A percentile compares a stretch with the other conserved stretches of the same genome.
phyloP scores from a whole-genome alignment of 305 asterid species.

The Fraxinus sp. region DNA sequence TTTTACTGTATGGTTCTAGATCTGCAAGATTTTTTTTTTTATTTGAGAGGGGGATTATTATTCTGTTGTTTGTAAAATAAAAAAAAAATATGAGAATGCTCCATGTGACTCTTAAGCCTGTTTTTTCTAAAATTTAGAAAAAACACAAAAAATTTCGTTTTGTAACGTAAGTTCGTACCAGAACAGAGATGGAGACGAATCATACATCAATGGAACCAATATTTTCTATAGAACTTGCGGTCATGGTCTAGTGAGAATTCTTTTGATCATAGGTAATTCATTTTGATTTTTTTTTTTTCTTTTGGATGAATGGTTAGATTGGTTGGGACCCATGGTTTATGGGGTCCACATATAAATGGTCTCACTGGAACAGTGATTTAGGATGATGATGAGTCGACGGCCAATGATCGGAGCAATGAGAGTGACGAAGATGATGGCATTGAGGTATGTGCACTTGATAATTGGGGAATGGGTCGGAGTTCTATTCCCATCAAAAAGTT shows the following conservation, averaged over 20 bases:
- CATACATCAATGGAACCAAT: constrained; percentile 43
- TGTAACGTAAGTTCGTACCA: constrained; percentile 54
- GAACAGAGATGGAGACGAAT: constrained; percentile 37
- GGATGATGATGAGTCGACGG: constrained; percentile 53
- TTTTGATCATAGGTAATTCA: constrained; percentile 72
- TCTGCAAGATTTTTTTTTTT: no score
- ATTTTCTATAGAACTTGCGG: constrained; percentile 74
- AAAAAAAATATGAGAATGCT: no score
- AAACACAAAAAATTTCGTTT: neutral
- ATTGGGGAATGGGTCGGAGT: constrained; percentile 96
- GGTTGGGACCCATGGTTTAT: constrained; percentile 70
- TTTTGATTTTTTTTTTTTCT: constrained; percentile 4
- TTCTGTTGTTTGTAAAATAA: no score
- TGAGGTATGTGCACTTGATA: constrained; percentile 91
- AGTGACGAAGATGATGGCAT: constrained; percentile 35
- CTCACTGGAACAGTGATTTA: constrained; percentile 63
- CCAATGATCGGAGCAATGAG: constrained; percentile 39
- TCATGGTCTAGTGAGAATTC: constrained; percentile 72
- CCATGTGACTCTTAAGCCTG: neutral
- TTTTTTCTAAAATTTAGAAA: constrained; percentile 29
- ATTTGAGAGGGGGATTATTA: no score
- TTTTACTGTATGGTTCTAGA: no score
- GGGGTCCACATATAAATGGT: constrained; percentile 77
- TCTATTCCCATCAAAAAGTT: constrained; percentile 71
- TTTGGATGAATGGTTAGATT: constrained; percentile 44